phyloP scores from a whole-genome alignment of 2,329 filamentous ascomycete species.

The Macroventuria anomochaeta region DNA sequence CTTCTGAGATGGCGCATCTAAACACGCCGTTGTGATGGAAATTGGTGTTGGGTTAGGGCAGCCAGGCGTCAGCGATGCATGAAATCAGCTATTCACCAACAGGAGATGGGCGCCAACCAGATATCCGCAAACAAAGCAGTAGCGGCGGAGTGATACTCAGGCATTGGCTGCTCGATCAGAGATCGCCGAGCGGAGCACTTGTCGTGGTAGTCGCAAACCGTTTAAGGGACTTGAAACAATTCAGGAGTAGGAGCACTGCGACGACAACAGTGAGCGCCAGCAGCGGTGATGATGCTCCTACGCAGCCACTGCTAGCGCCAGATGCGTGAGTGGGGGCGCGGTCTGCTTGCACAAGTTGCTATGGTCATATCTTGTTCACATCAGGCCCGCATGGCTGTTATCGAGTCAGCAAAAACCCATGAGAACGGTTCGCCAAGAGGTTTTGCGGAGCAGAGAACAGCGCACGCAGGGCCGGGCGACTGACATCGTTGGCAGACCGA shows the following conservation, averaged over 20 bases:
- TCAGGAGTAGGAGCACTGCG: conserved; percentile 17
- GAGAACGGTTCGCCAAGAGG: conserved; percentile 41
- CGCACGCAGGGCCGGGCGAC: conserved; percentile 23
- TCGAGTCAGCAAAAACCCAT: conserved; percentile 35
- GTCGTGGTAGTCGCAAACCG: conserved; percentile 15
- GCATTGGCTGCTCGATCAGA: conserved; percentile 29
- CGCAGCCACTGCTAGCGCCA: conserved; percentile 5
- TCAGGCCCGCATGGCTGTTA: conserved; percentile 42
- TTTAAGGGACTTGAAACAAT: conserved; percentile 18
- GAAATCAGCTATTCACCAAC: conserved; percentile 13
- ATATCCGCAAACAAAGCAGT: conserved; percentile 2
- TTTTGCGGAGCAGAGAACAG: conserved; percentile 33
- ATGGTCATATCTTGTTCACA: conserved; percentile 46
- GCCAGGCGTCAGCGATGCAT: conserved; percentile 15
- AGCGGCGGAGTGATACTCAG: conserved; percentile 17
- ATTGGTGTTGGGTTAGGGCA: conserved; percentile 4
- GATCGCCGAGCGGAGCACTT: conserved; percentile 18
- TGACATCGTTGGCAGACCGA: conserved; percentile 13
- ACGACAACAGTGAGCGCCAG: conserved; percentile 6
- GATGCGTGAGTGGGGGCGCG: conserved; percentile 30
- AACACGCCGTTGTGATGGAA: conserved; percentile 5
- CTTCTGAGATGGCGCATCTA: conserved; percentile 11
- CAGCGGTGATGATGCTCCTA: background rate
- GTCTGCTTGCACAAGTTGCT: conserved; percentile 18
- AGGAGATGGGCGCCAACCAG: conserved; percentile 11